Evolutionary conservation across 257 asterid species (phyloP), one percentile per base, ranked within the genome.

Genomic region (Jaltomata sinuosa): DNA sequence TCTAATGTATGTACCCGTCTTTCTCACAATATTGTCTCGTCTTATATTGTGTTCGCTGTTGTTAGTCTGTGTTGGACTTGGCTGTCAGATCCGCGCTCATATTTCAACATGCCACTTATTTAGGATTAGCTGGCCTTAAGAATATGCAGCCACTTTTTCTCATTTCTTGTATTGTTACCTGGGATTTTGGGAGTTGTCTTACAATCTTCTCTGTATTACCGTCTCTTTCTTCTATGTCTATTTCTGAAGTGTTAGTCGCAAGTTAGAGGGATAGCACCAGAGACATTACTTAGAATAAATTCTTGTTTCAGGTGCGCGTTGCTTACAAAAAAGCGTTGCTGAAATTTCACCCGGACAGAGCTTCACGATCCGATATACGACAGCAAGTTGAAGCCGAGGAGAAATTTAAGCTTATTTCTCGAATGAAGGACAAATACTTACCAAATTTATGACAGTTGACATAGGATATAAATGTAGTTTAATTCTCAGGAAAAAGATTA

Each of bases 361-460:
- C 97, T 85, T 85, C 92, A 34, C 88, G 85, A 86, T 89, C 92
- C 52, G 94, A 95, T 84, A 80, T 94, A 59, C 93, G 92, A n/a
- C 91, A 89, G 83, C 95, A 90, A 85, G 98, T 94, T 62, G 99
- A 97, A 87, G 95, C 99, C n/a, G 98, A 97, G 90, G 99, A 97
- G 88, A 97, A 94, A 86, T 95, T 95, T 81, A 97, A 97, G 94
- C 97, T 97, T 72, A 90, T 97, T 22, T 91, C 91, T 80, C 95
- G 97, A 45, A 87, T 93, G 89, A 93, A 92, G 91, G 98, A 94
- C 87, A 94, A 91, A 85, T 91, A 89, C 82, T 85, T 83, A 22
- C 83, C 86, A 52, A n/a, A 74, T 45, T 29, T 62, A 25, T 61
- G 19, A 27, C 78, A 55, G 5, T 38, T 80, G 67, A 59, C 72